phyloP scores from a whole-genome alignment of 352 stramenopile species.

The Globisporangium paddicum region DNA sequence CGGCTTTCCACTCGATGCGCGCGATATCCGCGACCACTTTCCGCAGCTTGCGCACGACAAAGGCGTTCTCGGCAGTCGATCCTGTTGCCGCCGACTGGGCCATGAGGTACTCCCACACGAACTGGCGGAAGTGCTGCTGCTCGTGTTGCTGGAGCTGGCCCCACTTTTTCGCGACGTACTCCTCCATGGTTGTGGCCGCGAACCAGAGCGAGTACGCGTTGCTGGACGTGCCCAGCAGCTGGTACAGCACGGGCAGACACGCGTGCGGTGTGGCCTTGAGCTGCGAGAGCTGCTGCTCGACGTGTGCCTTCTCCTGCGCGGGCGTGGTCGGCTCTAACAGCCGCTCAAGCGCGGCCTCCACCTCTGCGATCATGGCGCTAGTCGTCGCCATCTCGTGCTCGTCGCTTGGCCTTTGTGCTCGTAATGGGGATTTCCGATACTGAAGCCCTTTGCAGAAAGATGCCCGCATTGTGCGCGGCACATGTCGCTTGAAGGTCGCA shows the following conservation, averaged over 20 bases:
- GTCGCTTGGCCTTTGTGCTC: neutral
- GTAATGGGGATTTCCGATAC: constrained; percentile 1
- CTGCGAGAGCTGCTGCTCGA: constrained; percentile 55
- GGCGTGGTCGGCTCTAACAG: constrained; percentile 61
- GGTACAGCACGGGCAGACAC: constrained; percentile 64
- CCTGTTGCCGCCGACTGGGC: constrained; percentile 7
- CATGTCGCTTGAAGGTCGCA: constrained; percentile 4
- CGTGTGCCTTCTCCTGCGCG: constrained; percentile 32
- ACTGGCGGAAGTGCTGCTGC: constrained; percentile 44
- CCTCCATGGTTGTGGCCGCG: constrained; percentile 58
- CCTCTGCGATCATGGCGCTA: constrained; percentile 39
- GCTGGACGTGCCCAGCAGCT: constrained; percentile 48
- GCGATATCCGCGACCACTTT: constrained; percentile 75
- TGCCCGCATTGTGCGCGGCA: neutral
- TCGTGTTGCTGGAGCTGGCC: constrained; percentile 33
- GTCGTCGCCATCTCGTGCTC: constrained; percentile 4
- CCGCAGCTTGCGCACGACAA: constrained; percentile 61
- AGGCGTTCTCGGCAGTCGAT: constrained; percentile 27
- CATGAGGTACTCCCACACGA: constrained; percentile 60
- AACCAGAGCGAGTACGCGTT: constrained; percentile 83
- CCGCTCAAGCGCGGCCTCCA: constrained; percentile 49
- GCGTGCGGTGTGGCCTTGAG: constrained; percentile 49
- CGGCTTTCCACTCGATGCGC: constrained; percentile 41
- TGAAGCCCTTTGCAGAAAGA: constrained; percentile 1
- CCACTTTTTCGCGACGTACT: constrained; percentile 70